These are phyloP conservation scores for Aspergillus conjunctus DNA, from an alignment of 495 filamentous ascomycete genomes.

Conservation along the genomic window DNA sequence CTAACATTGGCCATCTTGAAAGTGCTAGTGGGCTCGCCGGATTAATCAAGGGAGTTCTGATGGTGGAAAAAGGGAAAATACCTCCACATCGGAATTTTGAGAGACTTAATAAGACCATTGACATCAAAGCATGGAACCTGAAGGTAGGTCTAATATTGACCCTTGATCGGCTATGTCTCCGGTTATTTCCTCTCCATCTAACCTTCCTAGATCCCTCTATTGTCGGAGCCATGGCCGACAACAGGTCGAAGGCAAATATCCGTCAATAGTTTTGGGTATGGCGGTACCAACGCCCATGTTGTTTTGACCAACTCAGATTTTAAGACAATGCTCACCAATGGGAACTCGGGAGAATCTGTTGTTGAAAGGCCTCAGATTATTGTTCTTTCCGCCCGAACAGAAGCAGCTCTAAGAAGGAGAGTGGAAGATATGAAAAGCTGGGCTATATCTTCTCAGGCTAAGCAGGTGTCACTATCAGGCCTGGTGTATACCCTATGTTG, in stretches of 20 bases:
- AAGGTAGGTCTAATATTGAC: background rate
- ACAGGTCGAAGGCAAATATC: background rate
- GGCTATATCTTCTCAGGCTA: too few species aligned
- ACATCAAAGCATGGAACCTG: slow-evolving; percentile 34
- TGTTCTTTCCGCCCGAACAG: background rate
- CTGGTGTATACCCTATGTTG: too few species aligned
- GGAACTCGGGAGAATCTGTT: too few species aligned
- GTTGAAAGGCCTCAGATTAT: background rate
- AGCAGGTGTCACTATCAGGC: too few species aligned
- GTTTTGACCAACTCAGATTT: slow-evolving; percentile 31
- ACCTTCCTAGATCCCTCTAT: background rate
- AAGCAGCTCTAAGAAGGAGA: too few species aligned
- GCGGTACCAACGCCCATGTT: slow-evolving; percentile 43
- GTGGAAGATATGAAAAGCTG: too few species aligned
- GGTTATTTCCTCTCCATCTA: too few species aligned
- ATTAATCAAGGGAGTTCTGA: slow-evolving; percentile 54
- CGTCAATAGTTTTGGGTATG: slow-evolving; percentile 41
- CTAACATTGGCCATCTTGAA: slow-evolving; percentile 48
- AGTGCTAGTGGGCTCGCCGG: slow-evolving; percentile 45
- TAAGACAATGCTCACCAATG: too few species aligned
- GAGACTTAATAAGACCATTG: slow-evolving; percentile 21
- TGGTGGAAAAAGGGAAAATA: slow-evolving; percentile 48
- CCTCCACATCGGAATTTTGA: slow-evolving; percentile 43
- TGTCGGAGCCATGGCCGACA: background rate
- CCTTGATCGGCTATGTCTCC: background rate